Percentiles rank a stretch among this genome's conserved stretches.
These are phyloP conservation scores for Claviceps sp. DNA, from an alignment of 2,329 filamentous ascomycete species.

Conservation along the genomic window DNA sequence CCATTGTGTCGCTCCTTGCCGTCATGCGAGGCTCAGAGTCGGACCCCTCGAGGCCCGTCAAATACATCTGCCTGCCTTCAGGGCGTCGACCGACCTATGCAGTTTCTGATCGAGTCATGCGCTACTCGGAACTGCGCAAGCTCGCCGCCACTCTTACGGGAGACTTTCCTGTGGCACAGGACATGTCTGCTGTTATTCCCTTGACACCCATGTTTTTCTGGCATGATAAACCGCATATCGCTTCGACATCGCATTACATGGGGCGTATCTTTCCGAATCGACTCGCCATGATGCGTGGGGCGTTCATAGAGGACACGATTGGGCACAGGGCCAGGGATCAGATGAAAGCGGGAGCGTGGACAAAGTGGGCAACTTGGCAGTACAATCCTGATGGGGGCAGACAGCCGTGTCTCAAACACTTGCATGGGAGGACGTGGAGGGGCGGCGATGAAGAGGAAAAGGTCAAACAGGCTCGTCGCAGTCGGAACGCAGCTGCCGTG, in stretches of 20 bases:
- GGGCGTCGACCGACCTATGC: constrained; percentile 39
- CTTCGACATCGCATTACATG: constrained; percentile 35
- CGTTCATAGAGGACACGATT: constrained; percentile 43
- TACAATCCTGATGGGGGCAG: constrained; percentile 36
- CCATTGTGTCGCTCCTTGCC: constrained; percentile 28
- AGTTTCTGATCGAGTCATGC: constrained; percentile 29
- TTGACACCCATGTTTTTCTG: constrained; percentile 45
- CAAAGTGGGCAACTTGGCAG: constrained; percentile 41
- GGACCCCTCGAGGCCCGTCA: constrained; percentile 16
- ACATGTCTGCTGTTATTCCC: constrained; percentile 18
- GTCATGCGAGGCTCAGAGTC: constrained; percentile 24
- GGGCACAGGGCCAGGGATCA: constrained; percentile 40
- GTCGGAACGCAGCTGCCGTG: constrained; percentile 1
- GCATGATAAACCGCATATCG: constrained; percentile 45
- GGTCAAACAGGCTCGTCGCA: not conserved
- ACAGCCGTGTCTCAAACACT: constrained; percentile 32
- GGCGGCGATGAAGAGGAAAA: constrained; percentile 16
- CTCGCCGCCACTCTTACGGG: constrained; percentile 29
- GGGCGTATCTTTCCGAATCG: constrained; percentile 34
- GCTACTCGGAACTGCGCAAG: constrained; percentile 26
- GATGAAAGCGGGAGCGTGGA: constrained; percentile 41
- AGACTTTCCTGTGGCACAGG: constrained; percentile 18
- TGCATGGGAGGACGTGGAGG: constrained; percentile 37
- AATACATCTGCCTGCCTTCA: constrained; percentile 40
- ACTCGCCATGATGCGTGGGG: constrained; percentile 35